Percentiles rank a stretch among this genome's conserved stretches.
These are phyloP conservation scores for Boletus rubropictus DNA, from an alignment of 768 basidiomycete species.

Conservation along the genomic window DNA sequence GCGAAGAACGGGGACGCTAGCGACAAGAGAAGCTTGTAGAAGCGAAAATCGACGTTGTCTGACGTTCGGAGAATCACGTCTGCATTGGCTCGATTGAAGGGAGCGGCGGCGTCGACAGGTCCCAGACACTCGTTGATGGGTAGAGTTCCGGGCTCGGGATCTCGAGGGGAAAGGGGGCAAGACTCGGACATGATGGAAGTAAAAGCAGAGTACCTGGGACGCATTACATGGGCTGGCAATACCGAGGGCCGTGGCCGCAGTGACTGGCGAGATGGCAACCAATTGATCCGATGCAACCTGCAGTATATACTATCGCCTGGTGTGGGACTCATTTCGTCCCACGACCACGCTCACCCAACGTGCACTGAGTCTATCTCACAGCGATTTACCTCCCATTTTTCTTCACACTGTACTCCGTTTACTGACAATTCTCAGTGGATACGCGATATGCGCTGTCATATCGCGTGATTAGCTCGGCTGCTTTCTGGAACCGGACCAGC, in stretches of 20 bases:
- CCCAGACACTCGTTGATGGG: background rate
- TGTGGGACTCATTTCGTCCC: background rate
- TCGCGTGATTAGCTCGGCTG: background rate
- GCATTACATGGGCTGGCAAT: conserved; percentile 10
- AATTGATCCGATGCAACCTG: conserved; percentile 2
- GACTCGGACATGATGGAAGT: conserved; percentile 14
- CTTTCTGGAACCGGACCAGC: background rate
- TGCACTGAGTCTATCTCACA: background rate
- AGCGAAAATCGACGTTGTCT: conserved; percentile 46
- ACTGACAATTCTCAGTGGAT: background rate
- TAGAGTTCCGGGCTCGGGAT: conserved; percentile 3
- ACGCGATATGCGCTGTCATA: background rate
- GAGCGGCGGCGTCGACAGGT: conserved; percentile 30
- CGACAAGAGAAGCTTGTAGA: conserved; percentile 50
- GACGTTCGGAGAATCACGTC: conserved; percentile 53
- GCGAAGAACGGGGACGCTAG: conserved; percentile 55
- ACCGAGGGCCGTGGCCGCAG: conserved; percentile 4
- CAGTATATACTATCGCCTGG: no score
- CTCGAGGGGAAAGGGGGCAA: conserved; percentile 2
- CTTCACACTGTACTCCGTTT: background rate
- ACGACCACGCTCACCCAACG: background rate
- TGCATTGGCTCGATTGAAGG: conserved; percentile 46
- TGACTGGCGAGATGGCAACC: conserved; percentile 1
- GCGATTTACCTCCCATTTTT: background rate
- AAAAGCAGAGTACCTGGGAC: background rate